Evolutionary conservation across 768 basidiomycete genomes (phyloP).

Genomic region (Mycena sanguinolenta): DNA sequence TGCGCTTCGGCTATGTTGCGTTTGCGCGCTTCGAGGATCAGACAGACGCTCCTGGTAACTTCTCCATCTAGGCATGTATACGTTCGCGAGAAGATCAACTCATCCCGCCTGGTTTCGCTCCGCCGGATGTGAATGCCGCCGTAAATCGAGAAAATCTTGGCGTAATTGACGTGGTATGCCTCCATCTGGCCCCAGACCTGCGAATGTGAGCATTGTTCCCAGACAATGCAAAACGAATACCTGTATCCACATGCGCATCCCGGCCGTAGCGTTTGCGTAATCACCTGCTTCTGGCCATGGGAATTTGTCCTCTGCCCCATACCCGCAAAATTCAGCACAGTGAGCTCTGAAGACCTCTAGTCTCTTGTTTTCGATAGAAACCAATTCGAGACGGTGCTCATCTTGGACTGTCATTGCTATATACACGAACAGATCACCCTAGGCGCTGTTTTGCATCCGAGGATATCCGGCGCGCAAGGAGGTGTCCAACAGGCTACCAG

Average conservation of each 20-base stretch:
- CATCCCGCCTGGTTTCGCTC: not conserved
- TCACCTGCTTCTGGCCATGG: not conserved
- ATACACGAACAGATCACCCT: constrained; percentile 8
- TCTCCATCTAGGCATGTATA: constrained; percentile 11
- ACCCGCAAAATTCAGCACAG: not conserved
- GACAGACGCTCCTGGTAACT: not conserved
- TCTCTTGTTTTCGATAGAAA: constrained; percentile 7
- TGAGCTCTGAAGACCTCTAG: constrained; percentile 1
- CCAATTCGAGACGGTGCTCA: not conserved
- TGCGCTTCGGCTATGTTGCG: constrained; percentile 2
- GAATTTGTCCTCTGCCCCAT: not conserved
- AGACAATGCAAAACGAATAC: not conserved
- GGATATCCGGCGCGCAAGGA: not conserved
- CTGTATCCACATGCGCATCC: constrained; percentile 14
- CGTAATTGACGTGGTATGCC: constrained; percentile 9
- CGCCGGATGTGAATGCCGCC: constrained; percentile 15
- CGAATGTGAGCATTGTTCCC: not conserved
- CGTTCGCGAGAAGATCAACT: constrained; percentile 8
- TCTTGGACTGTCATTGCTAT: not conserved
- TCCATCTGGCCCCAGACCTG: constrained; percentile 19
- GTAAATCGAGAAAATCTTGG: constrained; percentile 1
- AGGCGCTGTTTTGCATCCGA: not conserved
- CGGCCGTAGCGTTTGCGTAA: not conserved
- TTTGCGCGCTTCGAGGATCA: constrained; percentile 10
- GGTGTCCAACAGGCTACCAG: not conserved